Percentiles rank a stretch among this genome's conserved stretches.
Evolutionary conservation across 2,329 filamentous ascomycete species (phyloP).

Genomic region (Endoconidiophora laricicola): DNA sequence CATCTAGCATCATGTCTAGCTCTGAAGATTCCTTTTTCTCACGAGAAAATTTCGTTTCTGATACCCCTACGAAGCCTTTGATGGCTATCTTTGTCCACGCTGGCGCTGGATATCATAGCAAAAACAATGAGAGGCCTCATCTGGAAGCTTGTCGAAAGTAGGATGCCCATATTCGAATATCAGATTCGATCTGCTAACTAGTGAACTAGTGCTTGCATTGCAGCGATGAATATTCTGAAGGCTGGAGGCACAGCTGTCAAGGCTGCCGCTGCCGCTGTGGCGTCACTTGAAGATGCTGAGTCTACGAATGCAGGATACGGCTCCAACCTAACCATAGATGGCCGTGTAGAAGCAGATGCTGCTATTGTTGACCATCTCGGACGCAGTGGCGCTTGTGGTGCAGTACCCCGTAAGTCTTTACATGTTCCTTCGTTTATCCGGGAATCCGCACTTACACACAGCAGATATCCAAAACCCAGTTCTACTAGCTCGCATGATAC

Average conservation of each 20-base stretch:
- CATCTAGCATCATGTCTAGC: conserved; percentile 2
- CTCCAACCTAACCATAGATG: conserved; percentile 83
- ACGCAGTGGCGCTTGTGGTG: conserved; percentile 82
- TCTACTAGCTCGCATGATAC: conserved; percentile 64
- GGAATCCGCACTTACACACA: not conserved
- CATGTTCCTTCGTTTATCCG: conserved; percentile 1
- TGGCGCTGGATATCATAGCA: conserved; percentile 84
- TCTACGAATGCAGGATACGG: conserved; percentile 95
- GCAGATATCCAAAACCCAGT: conserved; percentile 87
- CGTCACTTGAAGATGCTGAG: conserved; percentile 76
- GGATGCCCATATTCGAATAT: conserved; percentile 20
- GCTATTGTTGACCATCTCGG: conserved; percentile 83
- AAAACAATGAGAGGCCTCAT: conserved; percentile 69
- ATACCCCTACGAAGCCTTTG: conserved; percentile 19
- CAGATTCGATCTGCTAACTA: conserved; percentile 3
- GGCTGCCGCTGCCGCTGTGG: conserved; percentile 78
- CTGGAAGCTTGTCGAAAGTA: conserved; percentile 79
- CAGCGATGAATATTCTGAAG: conserved; percentile 36
- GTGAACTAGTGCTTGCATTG: conserved; percentile 6
- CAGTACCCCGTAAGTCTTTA: conserved; percentile 58
- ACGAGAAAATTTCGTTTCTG: not conserved
- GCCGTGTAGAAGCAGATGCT: conserved; percentile 85
- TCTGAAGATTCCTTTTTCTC: not conserved
- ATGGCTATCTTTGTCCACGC: conserved; percentile 89
- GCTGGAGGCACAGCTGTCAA: conserved; percentile 68